A percentile compares a stretch with the other conserved stretches of the same genome.
Evolutionary conservation across 768 basidiomycete species (phyloP).

Genomic region (Lentinus brumalis): DNA sequence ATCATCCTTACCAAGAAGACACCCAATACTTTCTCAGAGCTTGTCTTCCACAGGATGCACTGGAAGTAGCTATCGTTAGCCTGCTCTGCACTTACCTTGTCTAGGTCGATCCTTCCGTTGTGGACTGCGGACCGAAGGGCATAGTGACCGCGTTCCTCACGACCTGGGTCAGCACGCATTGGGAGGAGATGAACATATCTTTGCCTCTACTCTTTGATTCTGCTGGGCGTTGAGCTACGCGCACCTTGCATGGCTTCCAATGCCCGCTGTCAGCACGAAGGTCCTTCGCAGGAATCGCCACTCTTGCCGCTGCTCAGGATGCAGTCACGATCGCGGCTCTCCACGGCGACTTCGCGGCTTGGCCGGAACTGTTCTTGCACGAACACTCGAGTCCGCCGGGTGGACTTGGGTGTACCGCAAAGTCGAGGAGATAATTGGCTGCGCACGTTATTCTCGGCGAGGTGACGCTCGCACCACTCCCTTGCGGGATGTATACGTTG

Average conservation of each 20-base stretch:
- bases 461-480: slow-evolving; percentile 12
- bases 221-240: no score
- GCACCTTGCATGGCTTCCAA: no score
- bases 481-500: slow-evolving; percentile 19
- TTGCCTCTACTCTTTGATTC: no score
- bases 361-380: background rate
- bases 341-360: background rate
- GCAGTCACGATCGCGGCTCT: background rate
- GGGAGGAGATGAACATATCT: no score
- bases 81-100: background rate
- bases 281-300: no score
- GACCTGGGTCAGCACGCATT: no score
- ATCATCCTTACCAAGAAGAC: no score
- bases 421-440: background rate
- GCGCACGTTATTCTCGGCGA: slow-evolving; percentile 8
- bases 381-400: background rate
- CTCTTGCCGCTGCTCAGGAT: background rate
- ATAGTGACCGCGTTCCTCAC: no score
- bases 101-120: background rate
- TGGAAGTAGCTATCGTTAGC: background rate
- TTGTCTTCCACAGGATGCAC: background rate
- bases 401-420: background rate
- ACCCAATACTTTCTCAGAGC: background rate
- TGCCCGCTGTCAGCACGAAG: no score
- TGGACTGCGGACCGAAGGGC: no score